These are phyloP conservation scores for Beauveria brongniartii DNA, from an alignment of 2,329 filamentous ascomycete genomes.

Conservation along the genomic window DNA sequence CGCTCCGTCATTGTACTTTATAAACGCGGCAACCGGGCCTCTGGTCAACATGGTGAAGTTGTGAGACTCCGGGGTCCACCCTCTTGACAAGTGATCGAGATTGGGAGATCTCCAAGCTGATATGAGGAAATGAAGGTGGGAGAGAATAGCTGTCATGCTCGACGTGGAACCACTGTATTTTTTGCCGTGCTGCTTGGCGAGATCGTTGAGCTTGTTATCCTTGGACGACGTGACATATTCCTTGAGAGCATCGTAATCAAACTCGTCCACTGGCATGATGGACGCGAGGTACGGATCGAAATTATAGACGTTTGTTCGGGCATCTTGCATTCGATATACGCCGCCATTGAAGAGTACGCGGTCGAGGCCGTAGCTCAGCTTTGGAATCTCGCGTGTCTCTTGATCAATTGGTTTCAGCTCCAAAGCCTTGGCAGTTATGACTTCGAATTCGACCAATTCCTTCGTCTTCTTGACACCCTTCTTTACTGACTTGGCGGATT, in stretches of 20 bases:
- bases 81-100: constrained; percentile 54
- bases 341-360: constrained; percentile 93
- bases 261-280: constrained; percentile 89
- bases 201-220: constrained; percentile 60
- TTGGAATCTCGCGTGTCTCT: constrained; percentile 40
- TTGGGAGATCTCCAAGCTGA: constrained; percentile 75
- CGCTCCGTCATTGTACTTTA: constrained; percentile 72
- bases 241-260: constrained; percentile 81
- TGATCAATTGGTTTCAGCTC: constrained; percentile 25
- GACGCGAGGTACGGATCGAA: constrained; percentile 90
- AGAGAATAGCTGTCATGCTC: constrained; percentile 82
- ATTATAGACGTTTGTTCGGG: constrained; percentile 81
- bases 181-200: constrained; percentile 58
- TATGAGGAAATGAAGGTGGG: constrained; percentile 88
- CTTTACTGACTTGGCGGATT: neutral
- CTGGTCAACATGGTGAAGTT: constrained; percentile 66
- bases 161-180: constrained; percentile 94
- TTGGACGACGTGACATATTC: constrained; percentile 88
- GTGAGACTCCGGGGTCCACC: constrained; percentile 52
- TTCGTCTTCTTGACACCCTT: neutral
- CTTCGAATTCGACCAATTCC: constrained; percentile 20
- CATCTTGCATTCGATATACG: constrained; percentile 86
- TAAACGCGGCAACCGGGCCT: constrained; percentile 70
- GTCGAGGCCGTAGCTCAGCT: constrained; percentile 67
- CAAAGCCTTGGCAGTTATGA: constrained; percentile 20